These are phyloP conservation scores for Yamadazyma taylorii DNA, from an alignment of 1,139 yeast genomes.

Conservation along the genomic window DNA sequence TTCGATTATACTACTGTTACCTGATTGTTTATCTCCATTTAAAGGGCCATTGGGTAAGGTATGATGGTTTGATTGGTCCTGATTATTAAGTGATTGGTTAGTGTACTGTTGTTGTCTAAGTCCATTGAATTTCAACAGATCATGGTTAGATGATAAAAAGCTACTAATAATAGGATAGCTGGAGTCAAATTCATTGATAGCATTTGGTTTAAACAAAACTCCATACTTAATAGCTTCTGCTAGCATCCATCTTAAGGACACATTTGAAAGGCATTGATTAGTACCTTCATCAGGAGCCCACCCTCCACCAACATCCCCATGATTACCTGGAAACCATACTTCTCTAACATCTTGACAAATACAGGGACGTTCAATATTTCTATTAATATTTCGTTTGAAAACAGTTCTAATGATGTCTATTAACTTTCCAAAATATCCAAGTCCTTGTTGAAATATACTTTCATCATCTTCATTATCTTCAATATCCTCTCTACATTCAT, in stretches of 20 bases:
- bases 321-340: slow-evolving; percentile 67
- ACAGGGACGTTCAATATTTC: slow-evolving; percentile 9
- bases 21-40: slow-evolving; percentile 29
- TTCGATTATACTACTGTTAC: slow-evolving; percentile 17
- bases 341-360: slow-evolving; percentile 45
- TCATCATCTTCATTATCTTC: slow-evolving; percentile 4
- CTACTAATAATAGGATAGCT: slow-evolving; percentile 38
- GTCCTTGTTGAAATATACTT: slow-evolving; percentile 2
- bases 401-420: slow-evolving; percentile 4
- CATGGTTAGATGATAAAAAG: slow-evolving; percentile 49
- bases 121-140: slow-evolving; percentile 27
- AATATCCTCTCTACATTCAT: slow-evolving; percentile 9
- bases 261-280: slow-evolving; percentile 28
- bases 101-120: no score
- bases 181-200: slow-evolving; percentile 38
- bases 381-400: slow-evolving; percentile 8
- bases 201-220: slow-evolving; percentile 40
- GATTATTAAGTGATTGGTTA: no score
- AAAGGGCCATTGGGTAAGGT: slow-evolving; percentile 9
- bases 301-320: slow-evolving; percentile 69
- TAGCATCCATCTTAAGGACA: slow-evolving; percentile 61
- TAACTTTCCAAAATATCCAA: slow-evolving; percentile 4
- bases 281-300: slow-evolving; percentile 50
- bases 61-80: neutral
- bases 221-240: slow-evolving; percentile 52